These are phyloP conservation scores for Claviceps fusiformis DNA, from an alignment of 2,329 filamentous ascomycete genomes.

Conservation along the genomic window DNA sequence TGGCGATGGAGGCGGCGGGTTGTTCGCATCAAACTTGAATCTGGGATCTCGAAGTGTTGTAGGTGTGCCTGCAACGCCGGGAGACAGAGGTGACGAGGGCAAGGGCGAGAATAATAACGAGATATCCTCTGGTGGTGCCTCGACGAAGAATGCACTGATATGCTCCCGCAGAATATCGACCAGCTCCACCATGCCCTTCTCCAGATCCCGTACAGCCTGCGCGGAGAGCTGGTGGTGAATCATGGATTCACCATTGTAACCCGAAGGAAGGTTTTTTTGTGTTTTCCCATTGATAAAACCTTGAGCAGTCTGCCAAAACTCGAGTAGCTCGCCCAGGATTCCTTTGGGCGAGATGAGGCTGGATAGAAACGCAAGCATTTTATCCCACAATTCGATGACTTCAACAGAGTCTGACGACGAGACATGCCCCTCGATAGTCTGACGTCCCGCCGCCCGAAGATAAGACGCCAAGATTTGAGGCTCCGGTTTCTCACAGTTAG, in stretches of 20 bases:
- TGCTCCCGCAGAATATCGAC: slow-evolving; percentile 70
- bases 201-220: slow-evolving; percentile 56
- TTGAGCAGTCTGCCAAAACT: slow-evolving; percentile 87
- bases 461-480: slow-evolving; percentile 59
- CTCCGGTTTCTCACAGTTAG: slow-evolving; percentile 57
- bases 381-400: slow-evolving; percentile 86
- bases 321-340: slow-evolving; percentile 74
- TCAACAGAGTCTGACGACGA: slow-evolving; percentile 63
- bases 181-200: slow-evolving; percentile 69
- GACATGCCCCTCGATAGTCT: slow-evolving; percentile 45
- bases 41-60: slow-evolving; percentile 53
- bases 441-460: slow-evolving; percentile 58
- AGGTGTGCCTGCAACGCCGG: slow-evolving; percentile 34
- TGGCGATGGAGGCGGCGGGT: slow-evolving; percentile 63
- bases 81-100: slow-evolving; percentile 50
- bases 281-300: slow-evolving; percentile 80
- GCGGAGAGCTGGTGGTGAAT: slow-evolving; percentile 68
- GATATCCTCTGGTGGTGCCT: slow-evolving; percentile 81
- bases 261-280: slow-evolving; percentile 64
- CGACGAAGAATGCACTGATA: slow-evolving; percentile 69
- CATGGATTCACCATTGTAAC: slow-evolving; percentile 68
- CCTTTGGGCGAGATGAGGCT: slow-evolving; percentile 66
- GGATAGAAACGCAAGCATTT: slow-evolving; percentile 60
- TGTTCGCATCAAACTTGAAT: slow-evolving; percentile 68
- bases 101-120: slow-evolving; percentile 75